Base-by-base conservation (phyloP, 257 asterid species). In the Capsicum pubescens region DNA sequence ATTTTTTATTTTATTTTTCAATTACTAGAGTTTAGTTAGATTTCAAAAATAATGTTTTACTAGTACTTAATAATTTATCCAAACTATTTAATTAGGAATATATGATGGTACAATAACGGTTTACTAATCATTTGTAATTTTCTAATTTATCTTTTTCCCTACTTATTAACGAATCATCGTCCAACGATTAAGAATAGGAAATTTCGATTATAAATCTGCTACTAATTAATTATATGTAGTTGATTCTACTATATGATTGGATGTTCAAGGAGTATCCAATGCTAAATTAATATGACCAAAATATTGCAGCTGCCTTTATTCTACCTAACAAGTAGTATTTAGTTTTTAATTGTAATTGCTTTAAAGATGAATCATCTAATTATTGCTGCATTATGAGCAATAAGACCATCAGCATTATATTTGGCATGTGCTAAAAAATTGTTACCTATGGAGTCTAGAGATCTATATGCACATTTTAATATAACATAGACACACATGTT, bases 271-370 rank as follows among this genome's bases (percentile, higher is more conserved):
- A 77, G 66, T 14, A 77, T 54, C 82, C 82, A 77, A 55, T 77
- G 82, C 66, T 54, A 77, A 77, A 26, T 26, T 26, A 26, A 77
- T 77, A 32, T 55, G 66, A 14, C 82, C 15, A 77, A 77, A 54
- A 32, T 32, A 14, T 52, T 32, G 9, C 60, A 26, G 61, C 3
- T 52, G 32, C 54, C 50, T 54, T 77, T 54, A 14, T 77, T 54
- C 44, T 54, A 54, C 26, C 12, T 13, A 77, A 26, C 14, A 54
- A 77, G 48, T 77, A 54, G 19, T 50, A 48, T n/a, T 72, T 72
- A 72, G 64, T 77, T 36, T 26, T 15, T 9, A 69, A 69, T 52
- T 21, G 82, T 77, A 77, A 26, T 54, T 52, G 17, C 26, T 77
- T 52, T 9, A 26, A 26, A 6, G 21, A 71, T 0, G 26, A 3